These are phyloP conservation scores for Neurospora cerealis DNA, from an alignment of 495 filamentous ascomycete species.

Conservation along the genomic window DNA sequence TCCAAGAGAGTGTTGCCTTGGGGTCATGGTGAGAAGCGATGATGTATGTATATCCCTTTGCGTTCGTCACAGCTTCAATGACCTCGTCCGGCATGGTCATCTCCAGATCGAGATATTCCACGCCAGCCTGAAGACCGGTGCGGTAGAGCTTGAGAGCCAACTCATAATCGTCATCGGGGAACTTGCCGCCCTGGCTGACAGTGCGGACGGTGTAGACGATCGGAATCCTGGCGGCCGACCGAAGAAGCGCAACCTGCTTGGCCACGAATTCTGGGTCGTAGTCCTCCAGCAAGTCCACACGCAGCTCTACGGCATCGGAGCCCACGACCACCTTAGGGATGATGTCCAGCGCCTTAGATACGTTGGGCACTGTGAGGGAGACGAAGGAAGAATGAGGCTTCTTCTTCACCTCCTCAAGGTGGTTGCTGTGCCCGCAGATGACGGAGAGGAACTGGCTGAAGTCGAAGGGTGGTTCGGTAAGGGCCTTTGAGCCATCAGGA, in stretches of 20 bases:
- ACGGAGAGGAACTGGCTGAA: constrained; percentile 69
- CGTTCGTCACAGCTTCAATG: constrained; percentile 52
- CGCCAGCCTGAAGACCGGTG: constrained; percentile 66
- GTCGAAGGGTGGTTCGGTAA: constrained; percentile 59
- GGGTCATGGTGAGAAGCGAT: constrained; percentile 96
- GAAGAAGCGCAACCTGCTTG: constrained; percentile 71
- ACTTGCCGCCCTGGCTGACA: constrained; percentile 74
- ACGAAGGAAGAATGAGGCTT: constrained; percentile 87
- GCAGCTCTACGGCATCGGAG: constrained; percentile 85
- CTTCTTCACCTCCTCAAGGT: constrained; percentile 52
- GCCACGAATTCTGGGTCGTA: constrained; percentile 65
- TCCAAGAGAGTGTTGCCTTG: constrained; percentile 68
- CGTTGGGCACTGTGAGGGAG: constrained; percentile 71
- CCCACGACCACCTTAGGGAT: constrained; percentile 70
- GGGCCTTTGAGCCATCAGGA: constrained; percentile 43
- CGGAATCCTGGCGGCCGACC: constrained; percentile 65
- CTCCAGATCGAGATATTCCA: constrained; percentile 91
- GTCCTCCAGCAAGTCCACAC: constrained; percentile 86
- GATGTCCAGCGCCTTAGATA: constrained; percentile 50
- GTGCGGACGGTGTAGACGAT: constrained; percentile 92
- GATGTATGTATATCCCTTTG: constrained; percentile 63
- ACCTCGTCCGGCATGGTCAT: constrained; percentile 73
- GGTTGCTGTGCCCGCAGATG: constrained; percentile 59
- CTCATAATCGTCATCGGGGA: constrained; percentile 66
- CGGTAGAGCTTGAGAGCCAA: constrained; percentile 64